These are phyloP conservation scores for Fusarium stilboides DNA, from an alignment of 2,329 filamentous ascomycete genomes.

Conservation along the genomic window DNA sequence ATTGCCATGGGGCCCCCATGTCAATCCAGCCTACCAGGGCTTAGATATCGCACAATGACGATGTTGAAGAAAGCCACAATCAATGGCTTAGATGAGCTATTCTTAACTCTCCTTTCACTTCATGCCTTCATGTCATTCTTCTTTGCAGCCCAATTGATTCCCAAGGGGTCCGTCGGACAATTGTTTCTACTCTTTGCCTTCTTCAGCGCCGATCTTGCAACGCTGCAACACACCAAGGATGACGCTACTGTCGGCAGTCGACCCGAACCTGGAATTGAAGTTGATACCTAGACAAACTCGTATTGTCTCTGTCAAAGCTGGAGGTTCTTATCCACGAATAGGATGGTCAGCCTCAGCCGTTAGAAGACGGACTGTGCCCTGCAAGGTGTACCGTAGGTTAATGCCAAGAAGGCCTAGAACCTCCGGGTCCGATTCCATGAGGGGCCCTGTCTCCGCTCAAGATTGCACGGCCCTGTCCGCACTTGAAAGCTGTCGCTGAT, in stretches of 20 bases:
- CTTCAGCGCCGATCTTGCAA: slow-evolving; percentile 33
- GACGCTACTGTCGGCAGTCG: slow-evolving; percentile 43
- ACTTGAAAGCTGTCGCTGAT: slow-evolving; percentile 13
- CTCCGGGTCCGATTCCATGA: slow-evolving; percentile 22
- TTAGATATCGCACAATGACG: slow-evolving; percentile 16
- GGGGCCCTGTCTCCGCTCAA: slow-evolving; percentile 5
- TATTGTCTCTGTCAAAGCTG: background rate
- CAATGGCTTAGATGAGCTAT: background rate
- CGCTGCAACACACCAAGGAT: slow-evolving; percentile 14
- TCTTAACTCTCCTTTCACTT: slow-evolving; percentile 2
- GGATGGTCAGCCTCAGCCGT: slow-evolving; percentile 14
- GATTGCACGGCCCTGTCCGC: background rate
- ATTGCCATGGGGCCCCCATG: slow-evolving; percentile 31
- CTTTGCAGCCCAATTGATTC: slow-evolving; percentile 30
- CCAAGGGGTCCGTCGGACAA: slow-evolving; percentile 20
- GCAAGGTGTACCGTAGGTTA: slow-evolving; percentile 4
- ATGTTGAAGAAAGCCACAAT: slow-evolving; percentile 11
- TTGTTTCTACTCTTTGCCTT: slow-evolving; percentile 4
- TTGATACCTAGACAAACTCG: background rate
- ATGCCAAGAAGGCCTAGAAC: slow-evolving; percentile 43
- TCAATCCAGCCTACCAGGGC: slow-evolving; percentile 25
- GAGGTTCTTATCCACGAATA: slow-evolving; percentile 21
- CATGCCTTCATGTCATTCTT: slow-evolving; percentile 2
- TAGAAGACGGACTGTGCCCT: slow-evolving; percentile 1
- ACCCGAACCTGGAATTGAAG: slow-evolving; percentile 8